Conservation (phyloP, 345 rosid genomes). For the Chamaenerion angustifolium region DNA sequence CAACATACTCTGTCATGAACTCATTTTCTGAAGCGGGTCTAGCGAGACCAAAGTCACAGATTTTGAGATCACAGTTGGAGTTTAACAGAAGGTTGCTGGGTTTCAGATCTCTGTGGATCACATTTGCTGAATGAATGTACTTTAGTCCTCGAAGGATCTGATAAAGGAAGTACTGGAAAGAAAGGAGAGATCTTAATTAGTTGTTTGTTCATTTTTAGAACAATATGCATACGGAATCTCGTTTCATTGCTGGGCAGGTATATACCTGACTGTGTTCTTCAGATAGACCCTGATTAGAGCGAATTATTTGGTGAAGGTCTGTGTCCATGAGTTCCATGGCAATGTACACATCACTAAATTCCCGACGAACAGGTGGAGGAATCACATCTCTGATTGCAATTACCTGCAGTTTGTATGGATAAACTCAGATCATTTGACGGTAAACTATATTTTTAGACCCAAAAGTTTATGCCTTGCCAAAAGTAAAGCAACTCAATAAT, state of each 20-base stretch:
- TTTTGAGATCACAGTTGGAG: constrained; percentile 87
- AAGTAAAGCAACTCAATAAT: no score
- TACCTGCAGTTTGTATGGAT: constrained; percentile 37
- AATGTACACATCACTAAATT: constrained; percentile 78
- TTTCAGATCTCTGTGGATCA: constrained; percentile 87
- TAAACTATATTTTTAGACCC: no score
- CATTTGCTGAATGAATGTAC: constrained; percentile 91
- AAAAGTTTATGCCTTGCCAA: no score
- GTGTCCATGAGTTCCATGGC: constrained; percentile 89
- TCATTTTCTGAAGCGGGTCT: constrained; percentile 83
- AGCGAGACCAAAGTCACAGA: constrained; percentile 92
- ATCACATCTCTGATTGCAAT: constrained; percentile 68
- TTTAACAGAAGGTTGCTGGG: constrained; percentile 85
- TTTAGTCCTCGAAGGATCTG: constrained; percentile 89
- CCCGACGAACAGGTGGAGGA: constrained; percentile 78
- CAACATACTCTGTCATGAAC: constrained; percentile 96
- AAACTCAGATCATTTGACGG: neutral
- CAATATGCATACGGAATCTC: no score
- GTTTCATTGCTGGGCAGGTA: neutral
- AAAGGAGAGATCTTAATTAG: neutral
- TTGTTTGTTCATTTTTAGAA: neutral
- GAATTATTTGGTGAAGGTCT: constrained; percentile 89
- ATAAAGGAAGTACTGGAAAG: constrained; percentile 78
- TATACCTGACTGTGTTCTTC: constrained; percentile 97
- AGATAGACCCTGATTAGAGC: constrained; percentile 73